Base-by-base conservation (phyloP, 805 yeast species). In the Torulaspora delbrueckii region DNA sequence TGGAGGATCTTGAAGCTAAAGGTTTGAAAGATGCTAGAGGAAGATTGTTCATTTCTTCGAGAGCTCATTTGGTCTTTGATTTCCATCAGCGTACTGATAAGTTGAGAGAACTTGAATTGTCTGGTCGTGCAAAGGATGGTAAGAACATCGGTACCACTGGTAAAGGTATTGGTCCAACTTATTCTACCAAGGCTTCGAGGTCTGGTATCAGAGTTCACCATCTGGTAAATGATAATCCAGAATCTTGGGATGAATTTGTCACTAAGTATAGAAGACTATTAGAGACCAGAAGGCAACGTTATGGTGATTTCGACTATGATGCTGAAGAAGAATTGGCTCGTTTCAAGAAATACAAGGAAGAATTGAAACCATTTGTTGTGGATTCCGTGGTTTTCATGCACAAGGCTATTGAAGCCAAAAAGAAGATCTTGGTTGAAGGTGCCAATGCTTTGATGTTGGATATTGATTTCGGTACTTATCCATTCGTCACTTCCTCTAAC, bases 371-470 rank as follows among this genome's bases (percentile, higher is more conserved):
- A 13, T 88, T 83, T 68, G 99, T 93, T 39, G 89, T 93, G 38
- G 99, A 93, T 67, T 85, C 96, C 12, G 86, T 93, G 45, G 82
- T 79, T 19, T 86, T 82, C 69, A 83, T 86, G 74, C 90, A 86
- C 68, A 71, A 73, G 51, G 96, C 96, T 8, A 68, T 93, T 39
- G 73, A 73, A 41, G 74, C 73, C 22, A 83, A 87, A 59, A 91
- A 93, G 75, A 86, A 84, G 69, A 87, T 93, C 48, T 75, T 93
- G 55, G 84, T 93, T 47, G 99, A 93, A 75, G 99, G 99, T 67
- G 99, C 99, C 48, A 93, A 93, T 63, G 99, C 99, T 22, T 75
- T 93, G 56, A 89, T 93, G 97, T 80, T 93, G 67, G 99, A 93
- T 70, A 78, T 93, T 55, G 99, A 93, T 69, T 91, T 86, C 63